A percentile compares a stretch with the other conserved stretches of the same genome.
These are phyloP conservation scores for Suillus hirtellus DNA, from an alignment of 768 basidiomycete species.

Conservation along the genomic window DNA sequence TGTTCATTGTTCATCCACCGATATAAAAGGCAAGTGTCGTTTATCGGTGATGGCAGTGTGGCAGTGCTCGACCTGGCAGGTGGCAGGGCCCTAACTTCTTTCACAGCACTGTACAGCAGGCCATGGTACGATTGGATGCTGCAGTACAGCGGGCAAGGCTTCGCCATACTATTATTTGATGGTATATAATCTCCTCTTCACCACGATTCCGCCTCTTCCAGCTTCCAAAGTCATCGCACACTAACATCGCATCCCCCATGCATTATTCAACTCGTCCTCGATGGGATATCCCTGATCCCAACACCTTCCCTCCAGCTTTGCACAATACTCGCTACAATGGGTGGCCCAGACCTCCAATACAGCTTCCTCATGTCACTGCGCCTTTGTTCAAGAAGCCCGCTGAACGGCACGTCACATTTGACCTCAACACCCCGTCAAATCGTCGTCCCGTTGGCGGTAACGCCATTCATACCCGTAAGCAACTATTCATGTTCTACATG, in stretches of 20 bases:
- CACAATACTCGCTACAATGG: constrained; percentile 4
- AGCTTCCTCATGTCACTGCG: background rate
- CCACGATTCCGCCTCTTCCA: background rate
- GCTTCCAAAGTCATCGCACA: background rate
- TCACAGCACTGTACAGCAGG: background rate
- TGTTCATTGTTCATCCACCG: background rate
- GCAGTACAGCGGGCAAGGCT: background rate
- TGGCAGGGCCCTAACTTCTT: background rate
- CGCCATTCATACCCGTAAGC: background rate
- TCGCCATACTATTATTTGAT: constrained; percentile 6
- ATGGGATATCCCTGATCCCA: background rate
- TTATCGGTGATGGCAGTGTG: background rate
- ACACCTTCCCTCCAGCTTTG: background rate
- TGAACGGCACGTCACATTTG: background rate
- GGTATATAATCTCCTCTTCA: constrained; percentile 9
- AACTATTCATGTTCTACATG: background rate
- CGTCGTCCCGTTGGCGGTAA: background rate
- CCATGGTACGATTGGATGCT: background rate
- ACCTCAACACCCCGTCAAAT: background rate
- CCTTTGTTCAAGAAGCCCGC: background rate
- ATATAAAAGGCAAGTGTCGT: background rate
- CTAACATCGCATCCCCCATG: background rate
- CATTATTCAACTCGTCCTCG: background rate
- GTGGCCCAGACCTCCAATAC: constrained; percentile 1
- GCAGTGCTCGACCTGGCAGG: background rate